These are phyloP conservation scores for Pichia norvegensis DNA, from an alignment of 1,139 yeast genomes.

Conservation along the genomic window DNA sequence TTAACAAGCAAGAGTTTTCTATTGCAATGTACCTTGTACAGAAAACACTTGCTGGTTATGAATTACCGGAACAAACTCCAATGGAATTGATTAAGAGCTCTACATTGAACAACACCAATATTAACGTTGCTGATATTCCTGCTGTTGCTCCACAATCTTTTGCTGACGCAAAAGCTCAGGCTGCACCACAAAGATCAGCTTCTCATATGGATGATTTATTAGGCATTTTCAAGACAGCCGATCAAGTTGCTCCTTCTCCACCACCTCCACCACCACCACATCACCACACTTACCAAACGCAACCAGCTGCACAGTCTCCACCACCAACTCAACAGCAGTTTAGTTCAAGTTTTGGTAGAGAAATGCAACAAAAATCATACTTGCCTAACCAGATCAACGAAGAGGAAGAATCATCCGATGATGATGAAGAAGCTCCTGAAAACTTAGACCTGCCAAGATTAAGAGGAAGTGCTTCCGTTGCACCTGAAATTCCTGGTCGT, in stretches of 20 bases:
- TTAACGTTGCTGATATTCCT: background rate
- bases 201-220: slow-evolving; percentile 61
- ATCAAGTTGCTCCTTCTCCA: slow-evolving; percentile 30
- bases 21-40: slow-evolving; percentile 92
- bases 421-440: slow-evolving; percentile 30
- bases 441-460: slow-evolving; percentile 21
- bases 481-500: slow-evolving; percentile 30
- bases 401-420: slow-evolving; percentile 23
- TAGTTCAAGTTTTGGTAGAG: slow-evolving; percentile 69
- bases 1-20: slow-evolving; percentile 75
- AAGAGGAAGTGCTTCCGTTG: slow-evolving; percentile 12
- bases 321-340: slow-evolving; percentile 21
- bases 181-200: slow-evolving; percentile 29
- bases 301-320: slow-evolving; percentile 10
- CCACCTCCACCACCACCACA: slow-evolving; percentile 17
- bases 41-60: slow-evolving; percentile 65
- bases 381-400: slow-evolving; percentile 11
- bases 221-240: slow-evolving; percentile 32
- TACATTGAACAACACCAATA: slow-evolving; percentile 5
- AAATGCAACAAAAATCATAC: slow-evolving; percentile 17
- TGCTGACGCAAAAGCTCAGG: slow-evolving; percentile 12
- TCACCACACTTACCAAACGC: background rate
- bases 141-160: slow-evolving; percentile 16
- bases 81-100: slow-evolving; percentile 22
- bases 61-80: slow-evolving; percentile 51